phyloP scores from a whole-genome alignment of 2,329 filamentous ascomycete genomes.

The Catunica adiposa region DNA sequence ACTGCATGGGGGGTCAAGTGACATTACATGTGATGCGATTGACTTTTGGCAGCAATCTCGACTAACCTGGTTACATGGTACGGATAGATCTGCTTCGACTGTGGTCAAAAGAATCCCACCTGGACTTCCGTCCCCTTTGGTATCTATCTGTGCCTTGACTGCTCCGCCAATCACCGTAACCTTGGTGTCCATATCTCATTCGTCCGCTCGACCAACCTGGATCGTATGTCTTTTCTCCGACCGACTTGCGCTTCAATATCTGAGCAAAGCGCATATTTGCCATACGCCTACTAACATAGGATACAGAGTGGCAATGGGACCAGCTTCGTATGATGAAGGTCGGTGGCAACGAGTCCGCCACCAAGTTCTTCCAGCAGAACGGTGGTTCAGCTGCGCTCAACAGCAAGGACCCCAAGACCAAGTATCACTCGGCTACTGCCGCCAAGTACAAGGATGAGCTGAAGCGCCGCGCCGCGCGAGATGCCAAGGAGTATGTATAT shows the following conservation, averaged over 20 bases:
- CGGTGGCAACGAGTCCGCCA: slow-evolving; percentile 92
- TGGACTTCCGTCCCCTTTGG: slow-evolving; percentile 96
- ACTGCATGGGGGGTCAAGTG: neutral
- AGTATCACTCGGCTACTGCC: slow-evolving; percentile 87
- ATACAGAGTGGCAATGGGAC: slow-evolving; percentile 91
- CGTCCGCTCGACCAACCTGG: slow-evolving; percentile 93
- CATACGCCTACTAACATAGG: neutral
- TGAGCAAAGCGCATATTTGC: neutral
- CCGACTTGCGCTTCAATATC: neutral
- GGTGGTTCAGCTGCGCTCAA: slow-evolving; percentile 84
- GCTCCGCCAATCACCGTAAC: slow-evolving; percentile 91
- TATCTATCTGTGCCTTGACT: slow-evolving; percentile 96
- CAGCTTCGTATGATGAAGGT: slow-evolving; percentile 96
- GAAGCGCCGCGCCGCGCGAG: slow-evolving; percentile 65
- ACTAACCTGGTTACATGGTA: slow-evolving; percentile 7
- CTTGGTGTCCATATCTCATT: slow-evolving; percentile 98
- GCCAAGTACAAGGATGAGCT: slow-evolving; percentile 97
- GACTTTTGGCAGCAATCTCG: neutral
- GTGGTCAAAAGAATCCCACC: slow-evolving; percentile 89
- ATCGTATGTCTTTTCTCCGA: slow-evolving; percentile 54
- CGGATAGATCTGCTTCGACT: slow-evolving; percentile 86
- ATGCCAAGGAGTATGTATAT: slow-evolving; percentile 60
- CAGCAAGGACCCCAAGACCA: slow-evolving; percentile 92
- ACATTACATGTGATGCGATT: neutral
- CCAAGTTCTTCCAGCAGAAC: slow-evolving; percentile 95